phyloP scores from a whole-genome alignment of 2,329 filamentous ascomycete genomes.

The Apiospora saccharicola region DNA sequence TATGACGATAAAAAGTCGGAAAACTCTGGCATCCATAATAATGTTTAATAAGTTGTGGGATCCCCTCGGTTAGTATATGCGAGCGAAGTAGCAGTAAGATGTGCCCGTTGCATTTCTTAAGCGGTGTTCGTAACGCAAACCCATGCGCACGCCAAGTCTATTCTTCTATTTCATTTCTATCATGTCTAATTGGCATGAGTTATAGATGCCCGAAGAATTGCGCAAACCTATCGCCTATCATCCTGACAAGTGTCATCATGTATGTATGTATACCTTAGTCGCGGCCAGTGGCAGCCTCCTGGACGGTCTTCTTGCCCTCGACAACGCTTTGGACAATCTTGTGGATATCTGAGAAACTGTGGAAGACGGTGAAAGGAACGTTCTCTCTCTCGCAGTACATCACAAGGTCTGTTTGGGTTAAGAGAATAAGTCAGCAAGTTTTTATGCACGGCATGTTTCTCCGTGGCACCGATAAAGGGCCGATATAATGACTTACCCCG shows the following conservation, averaged over 20 bases:
- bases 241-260: neutral
- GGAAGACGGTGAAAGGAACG: conserved; percentile 87
- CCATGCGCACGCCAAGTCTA: neutral
- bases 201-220: neutral
- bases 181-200: conserved; percentile 12
- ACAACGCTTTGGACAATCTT: conserved; percentile 78
- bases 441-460: neutral
- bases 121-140: neutral
- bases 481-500: conserved; percentile 63
- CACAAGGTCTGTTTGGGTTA: conserved; percentile 71
- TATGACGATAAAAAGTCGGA: neutral
- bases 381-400: conserved; percentile 84
- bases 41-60: neutral
- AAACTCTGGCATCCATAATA: neutral
- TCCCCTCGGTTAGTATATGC: neutral
- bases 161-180: conserved; percentile 8
- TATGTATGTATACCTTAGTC: conserved; percentile 25
- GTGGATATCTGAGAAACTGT: conserved; percentile 83
- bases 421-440: conserved; percentile 24
- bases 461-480: neutral
- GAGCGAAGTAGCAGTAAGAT: neutral
- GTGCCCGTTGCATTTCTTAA: neutral
- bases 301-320: conserved; percentile 73
- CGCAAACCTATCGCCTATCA: neutral
- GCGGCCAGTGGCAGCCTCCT: conserved; percentile 69